Evolutionary conservation across 306 rosid genomes (phyloP).

Genomic region (Elaeagnus macrophylla): DNA sequence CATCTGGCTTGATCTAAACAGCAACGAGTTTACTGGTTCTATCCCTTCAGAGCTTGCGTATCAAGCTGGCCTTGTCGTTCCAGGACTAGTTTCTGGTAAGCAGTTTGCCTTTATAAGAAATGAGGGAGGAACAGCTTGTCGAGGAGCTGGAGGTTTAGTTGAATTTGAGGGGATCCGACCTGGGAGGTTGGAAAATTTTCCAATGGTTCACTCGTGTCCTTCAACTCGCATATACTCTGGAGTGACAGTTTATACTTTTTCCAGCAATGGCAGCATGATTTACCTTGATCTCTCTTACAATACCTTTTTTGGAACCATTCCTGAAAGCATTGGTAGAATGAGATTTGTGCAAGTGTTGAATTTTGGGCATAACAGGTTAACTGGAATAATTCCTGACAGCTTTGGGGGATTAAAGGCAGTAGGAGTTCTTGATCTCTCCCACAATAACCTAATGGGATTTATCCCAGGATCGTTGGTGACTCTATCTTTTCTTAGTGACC

Average conservation of each 20-base stretch:
- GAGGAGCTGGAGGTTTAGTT: constrained; percentile 76
- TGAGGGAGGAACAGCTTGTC: constrained; percentile 67
- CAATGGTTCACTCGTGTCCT: constrained; percentile 57
- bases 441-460: constrained; percentile 45
- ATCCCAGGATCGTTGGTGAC: constrained; percentile 51
- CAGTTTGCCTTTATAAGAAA: constrained; percentile 70
- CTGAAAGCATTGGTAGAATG: constrained; percentile 38
- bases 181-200: constrained; percentile 44
- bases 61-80: constrained; percentile 49
- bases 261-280: constrained; percentile 49
- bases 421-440: constrained; percentile 72
- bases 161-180: constrained; percentile 53
- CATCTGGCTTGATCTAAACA: constrained; percentile 67
- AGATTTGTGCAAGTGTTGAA: constrained; percentile 54
- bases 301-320: constrained; percentile 48
- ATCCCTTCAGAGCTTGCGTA: constrained; percentile 48
- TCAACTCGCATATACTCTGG: constrained; percentile 69
- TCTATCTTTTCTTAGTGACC: constrained; percentile 66
- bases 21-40: constrained; percentile 43
- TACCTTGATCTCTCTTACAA: constrained; percentile 71
- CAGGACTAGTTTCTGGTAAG: constrained; percentile 64
- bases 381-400: constrained; percentile 52
- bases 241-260: constrained; percentile 43
- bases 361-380: constrained; percentile 56
- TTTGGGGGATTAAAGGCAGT: constrained; percentile 47